These are phyloP conservation scores for Colletotrichum lupini DNA, from an alignment of 2,329 filamentous ascomycete genomes.

Conservation along the genomic window DNA sequence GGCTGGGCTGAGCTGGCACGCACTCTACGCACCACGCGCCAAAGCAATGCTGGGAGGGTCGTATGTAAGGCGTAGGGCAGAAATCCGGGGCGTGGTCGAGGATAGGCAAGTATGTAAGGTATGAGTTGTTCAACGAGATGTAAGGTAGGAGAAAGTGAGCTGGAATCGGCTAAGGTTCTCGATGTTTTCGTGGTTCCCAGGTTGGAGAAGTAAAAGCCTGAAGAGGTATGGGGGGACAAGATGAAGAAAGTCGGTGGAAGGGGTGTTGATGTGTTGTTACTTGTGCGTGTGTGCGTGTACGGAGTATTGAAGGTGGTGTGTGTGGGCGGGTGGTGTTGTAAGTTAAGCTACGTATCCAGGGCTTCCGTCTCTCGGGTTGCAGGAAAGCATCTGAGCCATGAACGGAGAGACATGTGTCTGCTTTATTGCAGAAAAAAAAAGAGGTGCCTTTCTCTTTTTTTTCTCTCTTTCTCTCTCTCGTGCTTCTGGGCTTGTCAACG, in stretches of 20 bases:
- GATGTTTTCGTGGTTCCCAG: slow-evolving; percentile 12
- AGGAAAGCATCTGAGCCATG: slow-evolving; percentile 61
- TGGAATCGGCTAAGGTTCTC: slow-evolving; percentile 22
- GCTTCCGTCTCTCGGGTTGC: slow-evolving; percentile 47
- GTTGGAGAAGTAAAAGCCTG: slow-evolving; percentile 23
- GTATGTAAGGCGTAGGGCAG: slow-evolving; percentile 37
- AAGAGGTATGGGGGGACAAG: slow-evolving; percentile 27
- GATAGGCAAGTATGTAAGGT: slow-evolving; percentile 24
- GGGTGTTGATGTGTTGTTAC: slow-evolving; percentile 35
- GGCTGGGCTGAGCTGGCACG: slow-evolving; percentile 23
- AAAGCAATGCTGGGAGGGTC: slow-evolving; percentile 14
- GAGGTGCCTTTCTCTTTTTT: slow-evolving; percentile 23
- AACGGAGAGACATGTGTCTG: slow-evolving; percentile 69
- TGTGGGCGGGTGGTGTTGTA: slow-evolving; percentile 52
- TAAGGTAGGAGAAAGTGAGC: background rate
- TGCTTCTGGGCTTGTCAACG: slow-evolving; percentile 19
- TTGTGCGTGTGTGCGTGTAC: slow-evolving; percentile 31
- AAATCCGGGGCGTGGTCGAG: slow-evolving; percentile 30
- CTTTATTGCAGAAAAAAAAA: slow-evolving; percentile 70
- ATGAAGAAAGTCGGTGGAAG: slow-evolving; percentile 38
- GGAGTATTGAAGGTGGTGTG: slow-evolving; percentile 8
- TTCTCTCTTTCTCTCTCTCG: background rate
- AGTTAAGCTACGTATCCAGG: slow-evolving; percentile 60
- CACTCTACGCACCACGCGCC: slow-evolving; percentile 27
- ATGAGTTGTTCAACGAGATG: slow-evolving; percentile 17